phyloP scores from a whole-genome alignment of 306 rosid species.

The peach (Prunus persica) region Prunus_persica_NCBIv2 NC_034009.1:200001-200500 shows the following conservation, averaged over 20 bases:
- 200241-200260: slow-evolving; percentile 58
- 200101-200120: slow-evolving; percentile 34
- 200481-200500: slow-evolving; percentile 45
- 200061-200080: slow-evolving; percentile 34
- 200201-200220: slow-evolving; percentile 67
- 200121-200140: slow-evolving; percentile 55
- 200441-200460: slow-evolving; percentile 6
- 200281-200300: slow-evolving; percentile 63
- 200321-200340: slow-evolving; percentile 13
- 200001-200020: background rate
- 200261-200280: slow-evolving; percentile 45
- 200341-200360: background rate
- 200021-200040: background rate
- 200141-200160: slow-evolving; percentile 39
- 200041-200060: slow-evolving; percentile 53
- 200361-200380: background rate
- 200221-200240: slow-evolving; percentile 62
- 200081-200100: slow-evolving; percentile 53
- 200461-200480: slow-evolving; percentile 52
- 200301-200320: slow-evolving; percentile 41
- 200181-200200: slow-evolving; percentile 70
- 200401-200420: background rate
- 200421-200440: slow-evolving; percentile 2
- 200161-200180: slow-evolving; percentile 56
- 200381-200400: background rate